Base-by-base conservation (phyloP, 345 rosid genomes). In the Linum lewisii region DNA sequence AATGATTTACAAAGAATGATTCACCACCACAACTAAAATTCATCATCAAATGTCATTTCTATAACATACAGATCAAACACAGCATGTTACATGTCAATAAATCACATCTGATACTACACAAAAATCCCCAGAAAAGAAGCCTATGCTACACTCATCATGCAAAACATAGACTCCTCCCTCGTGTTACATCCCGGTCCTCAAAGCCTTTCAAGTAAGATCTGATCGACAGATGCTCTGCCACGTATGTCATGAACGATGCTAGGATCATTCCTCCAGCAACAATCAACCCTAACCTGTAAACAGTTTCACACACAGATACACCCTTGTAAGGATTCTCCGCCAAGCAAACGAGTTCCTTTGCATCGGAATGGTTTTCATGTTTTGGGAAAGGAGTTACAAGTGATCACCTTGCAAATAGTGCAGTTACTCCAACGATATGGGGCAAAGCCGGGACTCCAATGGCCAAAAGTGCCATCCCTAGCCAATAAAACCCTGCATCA, bases 241-340 rank as follows among this genome's bases (percentile, higher is more conserved):
- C 90, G 63, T 92, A 83, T 52, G 95, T 81, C 96, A 92, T 92
- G 82, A 81, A 86, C 54, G 96, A 84, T 51, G 85, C 90, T 65
- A 92, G 66, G 64, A 84, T 69, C 21, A 88, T 64, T 62, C 88
- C 95, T 68, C 90, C 95, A 0, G 61, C 87, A 61, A 81, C 84
- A 93, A 92, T 89, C 79, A 86, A 66, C 25, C 95, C 96, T 58
- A 92, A 69, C 82, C 98, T 88, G n/a, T n/a, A n/a, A n/a, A n/a
- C n/a, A n/a, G 93, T 58, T n/a, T n/a, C n/a, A n/a, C n/a, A n/a
- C n/a, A n/a, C n/a, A 58, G 66, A 47, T 52, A 7, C 34, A 29
- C 34, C 34, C 34, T 29, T 29, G 29, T 24, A 24, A 64, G 34
- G 60, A 36, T 9, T 20, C 34, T n/a, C 11, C 5, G 21, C 7